These are phyloP conservation scores for Phytophthora cryptogea DNA, from an alignment of 352 stramenopile genomes.

Conservation along the genomic window DNA sequence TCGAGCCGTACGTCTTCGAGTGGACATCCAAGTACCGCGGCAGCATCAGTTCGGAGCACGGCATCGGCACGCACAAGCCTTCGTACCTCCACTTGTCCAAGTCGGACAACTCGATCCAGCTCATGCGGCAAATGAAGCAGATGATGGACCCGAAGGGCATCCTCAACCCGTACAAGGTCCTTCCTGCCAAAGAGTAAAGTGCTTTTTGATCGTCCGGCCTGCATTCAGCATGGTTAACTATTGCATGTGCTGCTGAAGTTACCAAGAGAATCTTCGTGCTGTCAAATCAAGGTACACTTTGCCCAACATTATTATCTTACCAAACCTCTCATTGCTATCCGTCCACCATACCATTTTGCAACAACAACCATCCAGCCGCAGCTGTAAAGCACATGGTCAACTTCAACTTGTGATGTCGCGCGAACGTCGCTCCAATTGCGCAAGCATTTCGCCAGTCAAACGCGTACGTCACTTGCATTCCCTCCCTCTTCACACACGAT, in stretches of 20 bases:
- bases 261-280: neutral
- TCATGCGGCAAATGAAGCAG: conserved; percentile 94
- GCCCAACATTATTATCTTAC: neutral
- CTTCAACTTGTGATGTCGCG: conserved; percentile 13
- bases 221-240: neutral
- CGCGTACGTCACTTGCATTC: conserved; percentile 5
- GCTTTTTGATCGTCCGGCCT: neutral
- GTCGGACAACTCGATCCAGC: conserved; percentile 69
- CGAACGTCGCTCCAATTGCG: conserved; percentile 13
- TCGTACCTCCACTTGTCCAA: conserved; percentile 89
- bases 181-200: conserved; percentile 42
- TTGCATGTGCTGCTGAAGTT: neutral
- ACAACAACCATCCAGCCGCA: no score
- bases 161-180: conserved; percentile 96
- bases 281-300: neutral
- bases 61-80: conserved; percentile 95
- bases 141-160: conserved; percentile 96
- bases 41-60: conserved; percentile 98
- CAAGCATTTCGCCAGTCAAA: conserved; percentile 16
- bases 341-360: no score
- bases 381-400: neutral
- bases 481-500: neutral
- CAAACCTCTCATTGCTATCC: no score
- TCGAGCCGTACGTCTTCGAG: conserved; percentile 84
- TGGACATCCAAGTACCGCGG: conserved; percentile 84